Base-by-base conservation (phyloP, 441 rosid genomes). In the Aleurites moluccanus region DNA sequence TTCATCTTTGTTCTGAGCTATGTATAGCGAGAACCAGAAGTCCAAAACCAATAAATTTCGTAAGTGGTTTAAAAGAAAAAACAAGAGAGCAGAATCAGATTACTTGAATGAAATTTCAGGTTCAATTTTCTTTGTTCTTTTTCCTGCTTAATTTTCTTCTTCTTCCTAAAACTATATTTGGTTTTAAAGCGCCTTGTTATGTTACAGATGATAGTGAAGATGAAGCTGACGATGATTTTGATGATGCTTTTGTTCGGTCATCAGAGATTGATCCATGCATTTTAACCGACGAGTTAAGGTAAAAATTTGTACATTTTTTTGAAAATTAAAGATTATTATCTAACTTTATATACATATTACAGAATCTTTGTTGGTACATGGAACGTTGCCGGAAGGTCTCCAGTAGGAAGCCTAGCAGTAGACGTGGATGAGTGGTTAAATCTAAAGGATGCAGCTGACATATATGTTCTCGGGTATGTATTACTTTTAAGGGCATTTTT, bases 331-430 rank as follows among this genome's bases (percentile, higher is more conserved):
- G 10, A 71, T 66, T 14, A 55, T 27, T 23, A 47, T 14, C 35
- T 40, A 30, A 64, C 55, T 55, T 16, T 64, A n/a, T 27, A 2
- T 33, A 3, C 16, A 25, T 71, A 21, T 75, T 73, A 76, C 85
- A 91, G 92, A 73, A 83, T 89, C 50, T 91, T 91, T 73, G 89
- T 91, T 44, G 96, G 96, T 10, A 85, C 92, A 23, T 91, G 96
- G 96, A 91, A 91, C 74, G 96, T 91, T 3, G 96, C 86, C 2
- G 96, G 96, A 77, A 85, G 84, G 78, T 88, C 93, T 73, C 93
- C 93, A 0, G 86, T 75, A 10, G 96, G 90, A 50, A 88, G 86
- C 73, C 82, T 88, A 79, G 90, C 84, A 25, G 88, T 83, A 52
- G 96, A 89, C 79, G 77, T 89, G 81, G 88, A 85, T 9, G 96